These are phyloP conservation scores for Hanseniaspora guilliermondii DNA, from an alignment of 805 yeast genomes.

Conservation along the genomic window DNA sequence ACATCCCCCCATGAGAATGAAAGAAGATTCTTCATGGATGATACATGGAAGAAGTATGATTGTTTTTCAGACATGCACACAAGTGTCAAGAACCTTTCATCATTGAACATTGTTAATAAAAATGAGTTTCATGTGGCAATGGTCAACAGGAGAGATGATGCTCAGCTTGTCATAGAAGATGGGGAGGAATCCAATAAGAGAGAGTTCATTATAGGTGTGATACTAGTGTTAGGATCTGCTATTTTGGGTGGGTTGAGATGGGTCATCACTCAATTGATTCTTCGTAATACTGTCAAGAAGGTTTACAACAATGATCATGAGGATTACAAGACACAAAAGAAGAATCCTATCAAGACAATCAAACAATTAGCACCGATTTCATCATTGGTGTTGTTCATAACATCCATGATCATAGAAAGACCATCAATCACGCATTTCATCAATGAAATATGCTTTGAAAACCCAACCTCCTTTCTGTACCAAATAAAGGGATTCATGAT, in stretches of 20 bases:
- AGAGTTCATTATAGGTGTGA: conserved; percentile 42
- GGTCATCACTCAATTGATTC: conserved; percentile 81
- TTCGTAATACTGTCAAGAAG: conserved; percentile 32
- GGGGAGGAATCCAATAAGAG: conserved; percentile 17
- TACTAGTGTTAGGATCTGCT: conserved; percentile 64
- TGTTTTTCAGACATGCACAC: background rate
- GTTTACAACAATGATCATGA: conserved; percentile 33
- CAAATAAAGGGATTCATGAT: conserved; percentile 39
- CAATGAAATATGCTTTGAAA: conserved; percentile 14
- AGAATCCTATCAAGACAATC: conserved; percentile 74
- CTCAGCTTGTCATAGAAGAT: background rate
- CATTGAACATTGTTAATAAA: too few species aligned
- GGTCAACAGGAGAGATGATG: background rate
- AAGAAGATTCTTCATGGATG: background rate
- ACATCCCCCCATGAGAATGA: conserved; percentile 17
- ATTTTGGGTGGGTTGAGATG: conserved; percentile 83
- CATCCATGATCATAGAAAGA: conserved; percentile 65
- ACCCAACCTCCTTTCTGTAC: conserved; percentile 26
- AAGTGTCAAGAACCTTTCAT: background rate
- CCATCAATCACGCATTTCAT: conserved; percentile 24
- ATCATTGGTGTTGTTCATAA: conserved; percentile 46
- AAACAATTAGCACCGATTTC: conserved; percentile 75
- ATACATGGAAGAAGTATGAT: background rate
- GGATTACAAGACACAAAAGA: conserved; percentile 18
- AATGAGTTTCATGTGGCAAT: too few species aligned